Base-by-base conservation (phyloP, 2,329 filamentous ascomycete species). In the Mollisia scopiformis region DNA sequence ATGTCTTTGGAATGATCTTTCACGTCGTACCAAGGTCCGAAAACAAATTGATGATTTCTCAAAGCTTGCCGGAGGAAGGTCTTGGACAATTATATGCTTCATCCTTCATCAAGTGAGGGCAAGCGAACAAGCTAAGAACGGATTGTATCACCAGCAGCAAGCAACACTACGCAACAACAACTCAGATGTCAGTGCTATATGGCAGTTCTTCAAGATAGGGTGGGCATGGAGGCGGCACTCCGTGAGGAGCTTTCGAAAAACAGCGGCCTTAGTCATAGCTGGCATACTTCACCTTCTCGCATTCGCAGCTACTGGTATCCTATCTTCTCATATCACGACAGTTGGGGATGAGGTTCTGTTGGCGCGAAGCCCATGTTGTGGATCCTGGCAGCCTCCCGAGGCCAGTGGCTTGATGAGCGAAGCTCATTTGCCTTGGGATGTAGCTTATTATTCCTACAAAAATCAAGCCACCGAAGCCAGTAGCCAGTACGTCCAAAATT, bases 131-230 rank as follows among this genome's bases (percentile, higher is more conserved):
- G 25, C 25, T 11, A 50, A 21, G 11, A 13, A 50, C 31, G 47
- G 47, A 25, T n/a, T 50, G 16, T 33, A 50, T 33, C 47, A 50
- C 27, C 47, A 50, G 16, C 47, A 50, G 27, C 47, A 50, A 50
- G 47, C 30, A n/a, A 19, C 27, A 2, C 11, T 50, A 21, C 47
- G 47, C 30, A 50, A 50, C 27, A 50, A 16, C 30, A 50, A 50
- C 14, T 50, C 47, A 4, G 47, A 50, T 50, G 30, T 50, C 16
- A 50, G 21, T n/a, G 27, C 27, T 16, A 50, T 50, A 10, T 50
- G 47, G 47, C 25, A 50, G n/a, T 50, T 33, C 19, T n/a, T 16
- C n/a, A 30, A 33, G 11, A n/a, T 50, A 19, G 47, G 25, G 6
- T 50, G 47, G 47, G 47, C 47, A 25, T 50, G 47, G 47, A 8